phyloP scores from a whole-genome alignment of 148 eudicot genomes.

The Persicaria maculosa region DNA sequence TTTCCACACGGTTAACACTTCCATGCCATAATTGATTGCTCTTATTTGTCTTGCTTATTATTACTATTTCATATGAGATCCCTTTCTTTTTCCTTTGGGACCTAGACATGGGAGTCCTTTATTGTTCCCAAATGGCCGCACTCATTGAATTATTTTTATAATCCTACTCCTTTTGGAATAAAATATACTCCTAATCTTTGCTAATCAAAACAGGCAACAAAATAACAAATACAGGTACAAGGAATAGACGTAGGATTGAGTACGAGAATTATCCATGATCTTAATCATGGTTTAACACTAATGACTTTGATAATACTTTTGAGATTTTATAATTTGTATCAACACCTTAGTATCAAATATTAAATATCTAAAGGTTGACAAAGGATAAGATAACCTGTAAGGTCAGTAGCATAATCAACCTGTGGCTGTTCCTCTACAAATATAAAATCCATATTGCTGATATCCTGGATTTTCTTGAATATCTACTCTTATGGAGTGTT shows the following conservation, averaged over 20 bases:
- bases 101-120: neutral
- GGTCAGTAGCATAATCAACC: conserved; percentile 96
- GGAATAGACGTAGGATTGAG: neutral
- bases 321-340: neutral
- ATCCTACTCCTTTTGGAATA: neutral
- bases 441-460: conserved; percentile 82
- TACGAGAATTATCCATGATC: neutral
- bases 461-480: conserved; percentile 89
- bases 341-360: neutral
- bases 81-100: no score
- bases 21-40: no score
- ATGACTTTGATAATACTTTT: neutral
- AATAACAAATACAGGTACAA: neutral
- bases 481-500: conserved; percentile 90
- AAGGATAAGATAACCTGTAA: conserved; percentile 47
- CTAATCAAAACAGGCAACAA: neutral
- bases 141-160: neutral
- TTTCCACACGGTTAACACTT: neutral
- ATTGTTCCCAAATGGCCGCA: neutral
- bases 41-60: neutral
- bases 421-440: conserved; percentile 97
- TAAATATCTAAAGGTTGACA: neutral
- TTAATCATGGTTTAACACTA: neutral
- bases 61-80: no score
- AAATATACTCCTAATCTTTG: neutral